Conservation (phyloP, 148 eudicot genomes). For the Fagopyrum esculentum region DNA sequence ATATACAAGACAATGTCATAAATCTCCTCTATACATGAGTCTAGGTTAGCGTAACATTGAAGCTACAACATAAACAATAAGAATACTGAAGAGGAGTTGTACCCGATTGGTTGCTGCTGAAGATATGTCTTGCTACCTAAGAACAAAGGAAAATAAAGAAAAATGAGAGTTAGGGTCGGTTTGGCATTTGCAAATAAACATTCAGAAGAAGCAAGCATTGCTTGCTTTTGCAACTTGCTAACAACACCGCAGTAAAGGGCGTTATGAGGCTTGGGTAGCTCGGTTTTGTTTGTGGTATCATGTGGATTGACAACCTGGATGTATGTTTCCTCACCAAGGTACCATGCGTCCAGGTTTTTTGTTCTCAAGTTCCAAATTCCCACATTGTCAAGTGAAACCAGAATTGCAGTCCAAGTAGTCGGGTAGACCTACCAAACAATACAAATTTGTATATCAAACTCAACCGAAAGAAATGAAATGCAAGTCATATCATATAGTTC, state of each 20-base stretch:
- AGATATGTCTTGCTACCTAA: constrained; percentile 61
- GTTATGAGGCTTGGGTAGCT: constrained; percentile 68
- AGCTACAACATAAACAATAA: not conserved
- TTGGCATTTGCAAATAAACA: not conserved
- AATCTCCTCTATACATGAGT: too few relatives aligned
- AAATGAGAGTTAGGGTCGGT: not conserved
- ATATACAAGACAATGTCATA: too few relatives aligned
- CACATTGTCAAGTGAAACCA: constrained; percentile 85
- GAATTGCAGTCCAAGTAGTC: constrained; percentile 90
- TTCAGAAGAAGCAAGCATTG: not conserved
- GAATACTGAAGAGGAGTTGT: constrained; percentile 25
- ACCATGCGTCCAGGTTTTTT: constrained; percentile 93
- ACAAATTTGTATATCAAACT: not conserved
- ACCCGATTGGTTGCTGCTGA: constrained; percentile 27
- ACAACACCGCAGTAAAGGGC: constrained; percentile 85
- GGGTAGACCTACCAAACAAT: constrained; percentile 58
- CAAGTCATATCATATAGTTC: too few relatives aligned
- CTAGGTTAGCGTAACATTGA: not conserved
- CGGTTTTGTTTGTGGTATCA: constrained; percentile 50
- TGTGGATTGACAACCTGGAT: constrained; percentile 73
- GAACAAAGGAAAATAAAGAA: not conserved
- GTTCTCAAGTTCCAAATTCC: constrained; percentile 96
- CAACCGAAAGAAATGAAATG: not conserved
- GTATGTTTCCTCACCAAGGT: constrained; percentile 94
- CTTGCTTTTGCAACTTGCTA: constrained; percentile 63